Evolutionary conservation across 768 basidiomycete genomes (phyloP).

Genomic region (Mycena rebaudengoi): DNA sequence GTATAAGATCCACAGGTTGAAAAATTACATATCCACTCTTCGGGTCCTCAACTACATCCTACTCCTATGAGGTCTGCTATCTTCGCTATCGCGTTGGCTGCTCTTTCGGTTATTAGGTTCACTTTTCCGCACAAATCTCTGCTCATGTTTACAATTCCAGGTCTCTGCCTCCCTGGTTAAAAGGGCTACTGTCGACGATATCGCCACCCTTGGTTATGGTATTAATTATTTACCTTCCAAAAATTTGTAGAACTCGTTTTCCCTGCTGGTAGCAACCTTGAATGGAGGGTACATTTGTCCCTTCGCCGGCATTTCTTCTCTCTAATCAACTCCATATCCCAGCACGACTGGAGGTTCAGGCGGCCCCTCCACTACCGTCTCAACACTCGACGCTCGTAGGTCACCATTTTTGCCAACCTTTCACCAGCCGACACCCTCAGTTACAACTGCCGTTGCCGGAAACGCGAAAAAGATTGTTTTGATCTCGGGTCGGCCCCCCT

Average conservation of each 20-base stretch:
- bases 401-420: not conserved
- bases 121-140: not conserved
- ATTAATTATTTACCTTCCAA: conserved; percentile 7
- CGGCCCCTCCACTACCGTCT: conserved; percentile 51
- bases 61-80: not conserved
- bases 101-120: not conserved
- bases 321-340: not conserved
- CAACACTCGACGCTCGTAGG: conserved; percentile 44
- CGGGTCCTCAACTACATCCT: not conserved
- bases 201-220: conserved; percentile 32
- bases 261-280: conserved; percentile 14
- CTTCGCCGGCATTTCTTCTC: not conserved
- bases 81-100: not conserved
- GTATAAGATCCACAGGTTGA: not conserved
- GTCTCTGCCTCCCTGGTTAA: conserved; percentile 32
- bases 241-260: not conserved
- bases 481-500: conserved; percentile 41
- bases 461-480: conserved; percentile 52
- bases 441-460: conserved; percentile 51
- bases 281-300: conserved; percentile 30
- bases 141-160: not conserved
- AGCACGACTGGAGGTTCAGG: conserved; percentile 56
- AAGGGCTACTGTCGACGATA: conserved; percentile 40
- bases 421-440: not conserved
- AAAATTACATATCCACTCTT: not conserved